Evolutionary conservation across 345 rosid species (phyloP), one percentile per base, ranked within the genome.

Genomic region (Gossypium stocksii): DNA sequence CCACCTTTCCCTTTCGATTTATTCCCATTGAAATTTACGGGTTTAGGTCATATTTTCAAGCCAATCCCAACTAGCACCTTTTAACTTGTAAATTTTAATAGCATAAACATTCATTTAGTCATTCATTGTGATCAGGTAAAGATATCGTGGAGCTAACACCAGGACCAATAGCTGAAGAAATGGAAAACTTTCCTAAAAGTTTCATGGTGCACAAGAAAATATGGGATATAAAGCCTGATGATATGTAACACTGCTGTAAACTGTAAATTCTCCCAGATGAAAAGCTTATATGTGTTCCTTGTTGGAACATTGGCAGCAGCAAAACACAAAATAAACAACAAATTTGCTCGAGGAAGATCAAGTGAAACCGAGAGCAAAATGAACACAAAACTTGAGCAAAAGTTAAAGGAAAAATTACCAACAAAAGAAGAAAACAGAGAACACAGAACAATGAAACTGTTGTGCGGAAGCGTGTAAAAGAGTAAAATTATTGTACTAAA

Each of bases 171-270:
- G 78, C 85, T 14, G 77, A 59, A 57, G 82, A 72, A 67, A 66
- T 85, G 6, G 61, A 65, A 22, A 79, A 74, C 44, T 59, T 73
- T 19, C 83, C 79, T 45, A 14, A 2, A 49, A 25, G 58, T 25
- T 19, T 70, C 2, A 48, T n/a, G 66, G 27, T 54, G 46, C 12
- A 23, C 19, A 20, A 38, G 71, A 34, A 57, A 45, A 72, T 78
- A 69, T 82, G 86, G 85, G 85, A 87, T 53, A 78, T 82, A 22
- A 70, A 46, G 74, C 82, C 81, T 2, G 66, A 73, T 57, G 85
- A 79, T 65, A 69, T 16, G 73, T 77, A 53, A 66, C 22, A 57
- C 16, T 11, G 15, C 10, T 66, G 22, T 7, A 46, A 4, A 4
- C 7, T 44, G 53, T 41, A 20, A 15, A 62, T 29, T 61, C 15